Conservation (phyloP, 2,329 filamentous ascomycete species). For the Fusarium redolens region DNA sequence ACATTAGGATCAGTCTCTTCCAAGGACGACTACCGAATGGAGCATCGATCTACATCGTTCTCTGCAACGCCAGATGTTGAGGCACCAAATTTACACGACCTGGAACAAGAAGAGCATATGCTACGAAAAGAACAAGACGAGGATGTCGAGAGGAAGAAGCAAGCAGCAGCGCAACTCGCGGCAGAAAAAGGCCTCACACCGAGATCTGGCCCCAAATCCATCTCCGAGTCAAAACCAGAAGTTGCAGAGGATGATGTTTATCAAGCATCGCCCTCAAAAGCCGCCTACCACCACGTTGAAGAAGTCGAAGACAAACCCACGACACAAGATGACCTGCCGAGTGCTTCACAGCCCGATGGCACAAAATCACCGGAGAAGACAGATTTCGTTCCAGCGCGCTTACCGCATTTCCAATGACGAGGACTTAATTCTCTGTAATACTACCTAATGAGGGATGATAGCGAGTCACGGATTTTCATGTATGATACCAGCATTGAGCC, state of each 20-base stretch:
- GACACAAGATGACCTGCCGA: slow-evolving; percentile 27
- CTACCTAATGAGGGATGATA: slow-evolving; percentile 24
- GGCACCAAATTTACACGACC: slow-evolving; percentile 61
- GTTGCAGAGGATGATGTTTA: slow-evolving; percentile 50
- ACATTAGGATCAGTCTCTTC: slow-evolving; percentile 61
- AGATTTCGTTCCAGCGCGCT: slow-evolving; percentile 67
- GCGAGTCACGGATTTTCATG: slow-evolving; percentile 28
- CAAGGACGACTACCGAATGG: slow-evolving; percentile 45
- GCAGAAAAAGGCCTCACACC: slow-evolving; percentile 59
- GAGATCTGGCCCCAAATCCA: slow-evolving; percentile 15
- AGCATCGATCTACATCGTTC: slow-evolving; percentile 45
- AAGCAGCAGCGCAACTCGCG: slow-evolving; percentile 64
- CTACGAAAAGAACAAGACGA: slow-evolving; percentile 64
- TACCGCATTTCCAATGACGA: slow-evolving; percentile 65
- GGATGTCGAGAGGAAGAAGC: slow-evolving; percentile 63
- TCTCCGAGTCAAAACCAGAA: slow-evolving; percentile 41
- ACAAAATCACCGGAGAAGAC: slow-evolving; percentile 24
- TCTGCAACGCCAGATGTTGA: slow-evolving; percentile 52
- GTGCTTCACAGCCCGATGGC: slow-evolving; percentile 16
- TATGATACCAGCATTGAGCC: slow-evolving; percentile 44
- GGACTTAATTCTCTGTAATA: slow-evolving; percentile 27
- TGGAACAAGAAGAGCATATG: slow-evolving; percentile 64
- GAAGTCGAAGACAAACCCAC: slow-evolving; percentile 6
- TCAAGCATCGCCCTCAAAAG: slow-evolving; percentile 24
- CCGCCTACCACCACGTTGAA: slow-evolving; percentile 20